Evolutionary conservation across 2,329 filamentous ascomycete genomes (phyloP).

Genomic region (Paraconiothyrium sp.): DNA sequence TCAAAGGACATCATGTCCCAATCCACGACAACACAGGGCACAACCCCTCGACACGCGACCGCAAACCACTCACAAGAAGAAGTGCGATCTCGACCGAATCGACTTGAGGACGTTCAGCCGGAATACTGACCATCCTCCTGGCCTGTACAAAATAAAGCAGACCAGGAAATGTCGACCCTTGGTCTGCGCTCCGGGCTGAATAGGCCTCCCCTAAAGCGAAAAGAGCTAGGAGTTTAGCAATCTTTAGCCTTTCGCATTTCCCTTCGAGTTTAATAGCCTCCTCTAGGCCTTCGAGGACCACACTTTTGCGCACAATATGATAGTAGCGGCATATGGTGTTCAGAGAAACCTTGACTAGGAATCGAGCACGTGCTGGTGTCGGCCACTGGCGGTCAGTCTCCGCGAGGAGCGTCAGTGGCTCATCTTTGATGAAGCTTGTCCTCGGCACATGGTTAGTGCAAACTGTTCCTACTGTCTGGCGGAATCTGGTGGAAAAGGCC

Average conservation of each 20-base stretch:
- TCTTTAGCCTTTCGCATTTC: conserved; percentile 45
- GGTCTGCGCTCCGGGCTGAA: conserved; percentile 50
- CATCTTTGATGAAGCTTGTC: conserved; percentile 44
- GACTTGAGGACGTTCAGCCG: conserved; percentile 55
- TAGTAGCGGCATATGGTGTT: conserved; percentile 54
- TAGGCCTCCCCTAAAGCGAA: conserved; percentile 60
- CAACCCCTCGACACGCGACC: no score
- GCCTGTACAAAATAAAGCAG: conserved; percentile 56
- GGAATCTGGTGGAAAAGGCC: conserved; percentile 50
- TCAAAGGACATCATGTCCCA: no score
- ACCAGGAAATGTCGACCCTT: conserved; percentile 53
- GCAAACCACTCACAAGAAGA: conserved; percentile 50
- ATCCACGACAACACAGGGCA: no score
- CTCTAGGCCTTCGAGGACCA: conserved; percentile 51
- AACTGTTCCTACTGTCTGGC: conserved; percentile 41
- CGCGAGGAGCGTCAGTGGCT: conserved; percentile 47
- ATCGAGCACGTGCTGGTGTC: conserved; percentile 48
- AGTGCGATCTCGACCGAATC: conserved; percentile 57
- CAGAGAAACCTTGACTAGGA: conserved; percentile 54
- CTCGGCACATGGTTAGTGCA: conserved; percentile 43
- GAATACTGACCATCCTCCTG: conserved; percentile 50
- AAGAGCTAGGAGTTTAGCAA: conserved; percentile 56
- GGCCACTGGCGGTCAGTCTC: conserved; percentile 52
- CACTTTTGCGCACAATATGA: conserved; percentile 54
- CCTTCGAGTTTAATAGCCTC: conserved; percentile 49